Percentiles rank a stretch among this genome's conserved stretches.
Conservation (phyloP, 1,139 yeast genomes). For the Yamadazyma epiphylla region DNA sequence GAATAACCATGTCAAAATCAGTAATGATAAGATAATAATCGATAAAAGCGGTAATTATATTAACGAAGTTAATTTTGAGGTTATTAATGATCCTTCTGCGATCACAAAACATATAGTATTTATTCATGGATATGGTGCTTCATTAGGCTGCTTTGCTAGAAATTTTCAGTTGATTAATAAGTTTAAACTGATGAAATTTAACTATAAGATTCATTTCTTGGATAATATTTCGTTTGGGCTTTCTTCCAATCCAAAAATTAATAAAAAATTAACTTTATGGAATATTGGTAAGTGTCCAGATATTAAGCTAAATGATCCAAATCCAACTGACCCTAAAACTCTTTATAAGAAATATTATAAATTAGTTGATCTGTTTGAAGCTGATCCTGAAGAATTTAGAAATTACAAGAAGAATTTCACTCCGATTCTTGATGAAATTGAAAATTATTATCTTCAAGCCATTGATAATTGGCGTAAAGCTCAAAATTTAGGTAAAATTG, state of each 20-base stretch:
- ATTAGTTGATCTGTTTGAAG: constrained; percentile 30
- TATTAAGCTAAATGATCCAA: constrained; percentile 27
- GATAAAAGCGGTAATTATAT: constrained; percentile 27
- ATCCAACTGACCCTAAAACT: constrained; percentile 25
- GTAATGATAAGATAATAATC: constrained; percentile 19
- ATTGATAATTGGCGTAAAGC: constrained; percentile 38
- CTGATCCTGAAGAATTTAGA: constrained; percentile 23
- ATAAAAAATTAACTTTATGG: constrained; percentile 12
- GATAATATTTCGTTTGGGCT: constrained; percentile 87
- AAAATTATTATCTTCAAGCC: constrained; percentile 32
- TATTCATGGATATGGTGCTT: constrained; percentile 91
- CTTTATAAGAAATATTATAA: constrained; percentile 42
- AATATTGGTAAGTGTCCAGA: constrained; percentile 25
- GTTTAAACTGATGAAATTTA: constrained; percentile 36
- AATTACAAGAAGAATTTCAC: constrained; percentile 33
- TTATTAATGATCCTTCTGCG: constrained; percentile 18
- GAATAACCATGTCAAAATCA: constrained; percentile 20
- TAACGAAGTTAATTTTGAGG: constrained; percentile 34
- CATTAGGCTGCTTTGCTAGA: constrained; percentile 78
- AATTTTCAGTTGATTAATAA: constrained; percentile 54
- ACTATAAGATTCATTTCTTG: constrained; percentile 61
- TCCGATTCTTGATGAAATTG: constrained; percentile 39
- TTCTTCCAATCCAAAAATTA: constrained; percentile 58
- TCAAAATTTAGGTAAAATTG: constrained; percentile 30
- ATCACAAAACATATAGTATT: constrained; percentile 52